Percentiles rank a stretch among this genome's conserved stretches.
Evolutionary conservation across 345 rosid genomes (phyloP).

Genomic region (Alliaria petiolata): DNA sequence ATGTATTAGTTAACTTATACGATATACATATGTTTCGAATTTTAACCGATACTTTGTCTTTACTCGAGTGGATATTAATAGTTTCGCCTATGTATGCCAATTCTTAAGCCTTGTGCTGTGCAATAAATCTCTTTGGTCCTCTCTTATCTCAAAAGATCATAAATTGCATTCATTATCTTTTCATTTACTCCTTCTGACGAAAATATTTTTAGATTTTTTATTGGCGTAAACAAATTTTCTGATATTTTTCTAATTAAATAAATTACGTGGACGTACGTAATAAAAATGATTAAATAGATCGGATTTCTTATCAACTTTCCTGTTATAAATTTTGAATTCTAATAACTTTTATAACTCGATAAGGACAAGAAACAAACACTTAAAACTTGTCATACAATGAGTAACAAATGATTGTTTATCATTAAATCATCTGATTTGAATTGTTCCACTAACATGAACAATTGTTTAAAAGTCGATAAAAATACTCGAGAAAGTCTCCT

Average conservation of each 20-base stretch:
- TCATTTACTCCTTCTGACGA: background rate
- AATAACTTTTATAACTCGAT: background rate
- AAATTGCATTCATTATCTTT: background rate
- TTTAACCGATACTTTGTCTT: background rate
- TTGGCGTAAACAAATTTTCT: background rate
- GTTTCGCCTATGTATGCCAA: background rate
- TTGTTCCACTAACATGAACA: conserved; percentile 2
- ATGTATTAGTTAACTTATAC: background rate
- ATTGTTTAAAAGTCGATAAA: background rate
- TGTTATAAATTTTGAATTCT: background rate
- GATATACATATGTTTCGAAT: background rate
- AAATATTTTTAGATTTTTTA: no score
- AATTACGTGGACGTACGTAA: no score
- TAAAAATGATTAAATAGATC: background rate
- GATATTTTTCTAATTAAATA: background rate
- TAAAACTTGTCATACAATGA: background rate
- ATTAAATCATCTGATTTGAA: background rate
- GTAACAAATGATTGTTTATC: background rate
- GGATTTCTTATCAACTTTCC: background rate
- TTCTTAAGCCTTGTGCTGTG: background rate
- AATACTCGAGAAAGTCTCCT: conserved; percentile 2
- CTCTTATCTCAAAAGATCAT: conserved; percentile 3
- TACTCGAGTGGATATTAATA: conserved; percentile 7
- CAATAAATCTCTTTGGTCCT: conserved; percentile 18
- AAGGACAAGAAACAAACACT: background rate